Conservation (phyloP, 139 green algal genomes). For the Gonium pectorale region DNA sequence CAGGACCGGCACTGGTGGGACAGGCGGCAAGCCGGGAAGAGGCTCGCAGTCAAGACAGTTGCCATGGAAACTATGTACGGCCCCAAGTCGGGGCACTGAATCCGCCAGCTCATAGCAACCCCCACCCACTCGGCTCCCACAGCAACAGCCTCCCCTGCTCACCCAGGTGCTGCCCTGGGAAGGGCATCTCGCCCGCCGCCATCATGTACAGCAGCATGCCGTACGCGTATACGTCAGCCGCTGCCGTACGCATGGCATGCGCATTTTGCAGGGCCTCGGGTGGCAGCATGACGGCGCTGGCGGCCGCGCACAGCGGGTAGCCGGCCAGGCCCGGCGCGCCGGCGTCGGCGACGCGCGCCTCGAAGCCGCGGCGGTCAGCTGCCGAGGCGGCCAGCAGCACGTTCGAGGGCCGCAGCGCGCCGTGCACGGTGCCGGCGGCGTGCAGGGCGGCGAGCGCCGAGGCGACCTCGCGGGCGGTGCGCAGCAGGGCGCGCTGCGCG, state of each 20-base stretch:
- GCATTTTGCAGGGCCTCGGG: not conserved
- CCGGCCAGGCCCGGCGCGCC: not conserved
- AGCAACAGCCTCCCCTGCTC: too few species aligned
- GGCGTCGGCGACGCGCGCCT: not conserved
- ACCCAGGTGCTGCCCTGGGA: not conserved
- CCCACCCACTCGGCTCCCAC: too few species aligned
- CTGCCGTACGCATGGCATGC: not conserved
- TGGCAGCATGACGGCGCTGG: not conserved
- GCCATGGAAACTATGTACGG: too few species aligned
- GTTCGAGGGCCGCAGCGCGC: constrained; percentile 11
- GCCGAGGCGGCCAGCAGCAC: not conserved
- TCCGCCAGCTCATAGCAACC: too few species aligned
- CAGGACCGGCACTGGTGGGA: not conserved
- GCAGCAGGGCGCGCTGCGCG: constrained; percentile 40
- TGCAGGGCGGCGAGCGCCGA: constrained; percentile 63
- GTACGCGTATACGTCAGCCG: constrained; percentile 11
- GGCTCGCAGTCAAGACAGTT: too few species aligned
- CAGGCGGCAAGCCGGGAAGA: not conserved
- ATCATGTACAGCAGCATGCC: constrained; percentile 37
- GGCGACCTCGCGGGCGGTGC: constrained; percentile 44
- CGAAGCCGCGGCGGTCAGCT: constrained; percentile 3
- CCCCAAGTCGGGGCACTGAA: too few species aligned
- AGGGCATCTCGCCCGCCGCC: constrained; percentile 19
- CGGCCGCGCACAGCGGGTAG: too few species aligned
- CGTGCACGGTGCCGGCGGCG: constrained; percentile 41